Base-by-base conservation (phyloP, 495 filamentous ascomycete species). In the Pyrenopolyporus hunteri region DNA sequence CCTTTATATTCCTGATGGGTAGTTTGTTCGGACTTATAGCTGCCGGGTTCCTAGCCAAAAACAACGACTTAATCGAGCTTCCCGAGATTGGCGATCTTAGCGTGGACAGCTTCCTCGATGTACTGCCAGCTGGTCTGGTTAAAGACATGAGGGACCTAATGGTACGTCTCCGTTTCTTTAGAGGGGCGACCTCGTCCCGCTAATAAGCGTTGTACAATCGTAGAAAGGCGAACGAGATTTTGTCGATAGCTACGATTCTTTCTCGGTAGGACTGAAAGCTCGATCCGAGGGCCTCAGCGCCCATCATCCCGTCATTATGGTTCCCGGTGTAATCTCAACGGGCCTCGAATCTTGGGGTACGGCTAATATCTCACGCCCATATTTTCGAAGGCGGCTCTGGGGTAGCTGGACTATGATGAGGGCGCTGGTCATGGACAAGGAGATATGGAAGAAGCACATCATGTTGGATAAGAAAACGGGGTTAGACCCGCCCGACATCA, bases 371-470 rank as follows among this genome's bases (percentile, higher is more conserved):
- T 96, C 92, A 13, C 82, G 90, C 6, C 91, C 87, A 46, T 98
- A 97, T 71, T 98, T 98, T 73, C 83, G 94, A 47, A 93, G 93
- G 72, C 77, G 94, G 57, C 74, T 98, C 47, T 98, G 94, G 94
- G 94, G 94, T 20, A 95, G 90, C 65, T 98, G 94, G 94, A 93
- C 80, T 59, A 98, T 98, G 94, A 96, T 98, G 91, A 80, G 87
- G 47, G 93, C 94, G 0, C 78, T 98, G 70, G 90, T 98, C 7
- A 76, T 93, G 64, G 94, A 98, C 69, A 96, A 97, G 74, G 85
- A 93, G 35, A 82, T 82, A 47, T 98, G 94, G 94, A 97, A 97
- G 79, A 86, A 82, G 60, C 95, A 98, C 68, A 89, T 98, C 66
- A 97, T 98, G 91, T 80, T 98, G 20, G 93, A 98, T 73, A 92